phyloP scores from a whole-genome alignment of 305 asterid species.

The Coffea humblotiana region DNA sequence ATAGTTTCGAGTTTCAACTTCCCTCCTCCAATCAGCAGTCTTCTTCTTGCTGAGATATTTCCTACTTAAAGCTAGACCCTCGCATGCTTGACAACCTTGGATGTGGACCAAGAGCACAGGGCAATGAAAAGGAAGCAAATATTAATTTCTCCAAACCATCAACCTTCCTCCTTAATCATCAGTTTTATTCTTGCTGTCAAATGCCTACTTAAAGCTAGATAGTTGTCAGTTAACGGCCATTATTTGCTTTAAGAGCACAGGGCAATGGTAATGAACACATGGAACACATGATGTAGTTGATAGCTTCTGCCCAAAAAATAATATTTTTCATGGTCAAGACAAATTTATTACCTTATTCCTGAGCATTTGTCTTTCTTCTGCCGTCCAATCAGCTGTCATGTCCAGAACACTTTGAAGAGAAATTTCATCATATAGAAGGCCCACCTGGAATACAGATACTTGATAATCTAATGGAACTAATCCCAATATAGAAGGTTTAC shows the following conservation, averaged over 20 bases:
- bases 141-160: background rate
- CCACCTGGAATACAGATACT: conserved; percentile 59
- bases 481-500: background rate
- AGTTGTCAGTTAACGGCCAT: background rate
- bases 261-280: background rate
- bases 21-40: background rate
- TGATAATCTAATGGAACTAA: background rate
- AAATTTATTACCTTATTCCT: conserved; percentile 66
- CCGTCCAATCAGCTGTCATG: conserved; percentile 86
- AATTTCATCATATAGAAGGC: conserved; percentile 75
- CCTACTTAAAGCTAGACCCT: background rate
- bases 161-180: background rate
- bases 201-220: background rate
- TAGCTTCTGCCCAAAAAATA: background rate
- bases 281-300: background rate
- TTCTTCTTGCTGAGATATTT: background rate
- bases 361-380: conserved; percentile 79
- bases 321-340: background rate
- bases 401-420: conserved; percentile 80
- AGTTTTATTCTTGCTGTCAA: background rate
- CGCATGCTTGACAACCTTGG: background rate
- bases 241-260: background rate
- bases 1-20: no score
- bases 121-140: background rate
- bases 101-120: no score